Evolutionary conservation across 2,329 filamentous ascomycete genomes (phyloP), one percentile per base, ranked within the genome.

Genomic region (Sclerotinia glacialis): DNA sequence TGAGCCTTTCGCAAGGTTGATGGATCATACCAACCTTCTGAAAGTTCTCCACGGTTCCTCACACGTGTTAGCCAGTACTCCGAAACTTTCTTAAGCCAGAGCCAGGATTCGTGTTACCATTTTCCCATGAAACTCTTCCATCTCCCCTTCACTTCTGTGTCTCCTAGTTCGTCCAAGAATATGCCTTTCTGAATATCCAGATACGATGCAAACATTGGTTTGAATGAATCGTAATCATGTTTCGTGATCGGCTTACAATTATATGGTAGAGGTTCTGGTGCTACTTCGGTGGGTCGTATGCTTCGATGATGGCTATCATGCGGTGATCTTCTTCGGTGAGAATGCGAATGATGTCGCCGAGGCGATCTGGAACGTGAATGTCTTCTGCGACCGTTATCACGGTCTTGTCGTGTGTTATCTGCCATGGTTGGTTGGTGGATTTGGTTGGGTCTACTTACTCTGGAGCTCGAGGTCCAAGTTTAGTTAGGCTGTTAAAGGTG

Each of bases 51-150:
- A 73, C 87, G 86, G 80, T 99, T 99, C 87, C 87, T 90, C 77
- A 74, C 72, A 72, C 72, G 78, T 77, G 80, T 86, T 77, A 87
- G 82, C 59, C 59, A 44, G 26, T 34, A 54, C 5, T 31, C 40
- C 23, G 52, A 59, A 16, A 26, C 46, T n/a, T 65, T 54, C 59
- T 40, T 14, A 31, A 37, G 23, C 28, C 49, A 23, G 34, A 56
- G 56, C 64, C 49, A 67, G 42, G 67, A 67, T 42, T 55, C 46
- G 50, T 69, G 69, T 78, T 83, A 89, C 94, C 95, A 99, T 82
- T 93, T 94, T 5, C 85, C 83, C 16, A 94, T 77, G 74, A 98
- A 99, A 76, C 92, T 94, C 83, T 97, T 97, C 93, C 94, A 99
- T 65, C 94, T 82, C 1, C 93, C 93, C 70, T 84, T 89, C 0